Base-by-base conservation (phyloP, 441 rosid genomes). In the Populus hybrid region DNA sequence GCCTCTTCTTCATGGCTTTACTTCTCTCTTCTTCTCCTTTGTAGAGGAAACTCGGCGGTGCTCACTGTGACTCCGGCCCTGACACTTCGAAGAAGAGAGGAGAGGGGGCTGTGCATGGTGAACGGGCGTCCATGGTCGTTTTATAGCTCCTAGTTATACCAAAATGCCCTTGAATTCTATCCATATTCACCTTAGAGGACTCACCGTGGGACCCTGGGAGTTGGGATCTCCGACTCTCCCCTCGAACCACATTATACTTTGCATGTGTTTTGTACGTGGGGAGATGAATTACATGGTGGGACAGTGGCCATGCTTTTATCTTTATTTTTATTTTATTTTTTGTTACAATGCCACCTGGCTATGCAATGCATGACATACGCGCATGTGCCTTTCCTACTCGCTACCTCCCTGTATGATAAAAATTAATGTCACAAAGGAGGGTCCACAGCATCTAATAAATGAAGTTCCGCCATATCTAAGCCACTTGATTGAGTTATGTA, bases 1-100 rank as follows among this genome's bases (percentile, higher is more conserved):
- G 85, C 83, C 81, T 87, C 80, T 79, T 84, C 85, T 86, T 92
- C 90, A 81, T 82, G 57, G 86, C 84, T 82, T 4, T 0, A 85
- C 90, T 79, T 87, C 92, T 71, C 67, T 86, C 74, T 40, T 46
- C 57, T 46, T 1, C 57, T 46, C 57, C 57, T 46, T 14, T 46
- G 1, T 14, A 46, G 57, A 46, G 57, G 57, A 46, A 46, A 46
- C 57, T 46, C 57, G 18, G 7, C 57, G 6, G 57, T 4, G 0
- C 18, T 16, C 18, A 16, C 57, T 14, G 1, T 14, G 57, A 46
- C 57, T 46, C 1, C 26, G 26, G 26, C 26, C 19, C 19, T 46
- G 0, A 14, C 57, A 46, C 57, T 14, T 46, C 19, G 57, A 4
- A 46, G 57, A 46, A 46, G 19, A 46, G 19, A 46, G 57, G 57